A percentile compares a stretch with the other conserved stretches of the same genome.
Evolutionary conservation across 2,329 filamentous ascomycete genomes (phyloP).

Genomic region (Akanthomyces uredinophilus): DNA sequence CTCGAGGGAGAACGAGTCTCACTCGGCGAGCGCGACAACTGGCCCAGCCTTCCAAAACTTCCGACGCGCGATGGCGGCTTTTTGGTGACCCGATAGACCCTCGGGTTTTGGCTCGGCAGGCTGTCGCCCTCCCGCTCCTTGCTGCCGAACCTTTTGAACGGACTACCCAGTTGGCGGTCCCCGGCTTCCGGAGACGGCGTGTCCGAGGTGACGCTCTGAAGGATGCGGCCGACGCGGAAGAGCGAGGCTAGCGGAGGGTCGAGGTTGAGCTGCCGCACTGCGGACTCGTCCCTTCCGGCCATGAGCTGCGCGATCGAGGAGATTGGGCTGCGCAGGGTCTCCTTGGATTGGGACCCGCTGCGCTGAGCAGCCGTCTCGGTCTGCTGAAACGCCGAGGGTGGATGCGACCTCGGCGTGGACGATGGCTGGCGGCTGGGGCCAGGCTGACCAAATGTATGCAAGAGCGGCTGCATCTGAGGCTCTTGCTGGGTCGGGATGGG

Average conservation of each 20-base stretch:
- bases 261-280: constrained; percentile 27
- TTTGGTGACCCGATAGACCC: constrained; percentile 16
- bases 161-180: constrained; percentile 50
- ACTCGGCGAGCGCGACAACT: constrained; percentile 13
- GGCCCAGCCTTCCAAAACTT: not conserved
- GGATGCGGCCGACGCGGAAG: constrained; percentile 50
- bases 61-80: constrained; percentile 14
- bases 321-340: constrained; percentile 33
- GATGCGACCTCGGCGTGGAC: not conserved
- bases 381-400: not conserved
- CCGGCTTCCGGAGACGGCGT: constrained; percentile 49
- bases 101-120: constrained; percentile 28
- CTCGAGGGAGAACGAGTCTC: not conserved
- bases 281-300: constrained; percentile 26
- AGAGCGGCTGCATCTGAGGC: not conserved
- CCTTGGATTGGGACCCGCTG: constrained; percentile 21
- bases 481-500: not conserved
- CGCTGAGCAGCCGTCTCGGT: constrained; percentile 1
- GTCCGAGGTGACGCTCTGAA: constrained; percentile 56
- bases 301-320: constrained; percentile 34
- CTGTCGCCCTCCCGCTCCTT: constrained; percentile 24
- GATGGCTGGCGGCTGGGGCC: not conserved
- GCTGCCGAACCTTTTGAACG: constrained; percentile 42
- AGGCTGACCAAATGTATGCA: not conserved
- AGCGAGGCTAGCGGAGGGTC: constrained; percentile 52